Percentiles rank a stretch among this genome's conserved stretches.
Evolutionary conservation across 352 stramenopile genomes (phyloP).

Genomic region (Globisporangium radiosum): DNA sequence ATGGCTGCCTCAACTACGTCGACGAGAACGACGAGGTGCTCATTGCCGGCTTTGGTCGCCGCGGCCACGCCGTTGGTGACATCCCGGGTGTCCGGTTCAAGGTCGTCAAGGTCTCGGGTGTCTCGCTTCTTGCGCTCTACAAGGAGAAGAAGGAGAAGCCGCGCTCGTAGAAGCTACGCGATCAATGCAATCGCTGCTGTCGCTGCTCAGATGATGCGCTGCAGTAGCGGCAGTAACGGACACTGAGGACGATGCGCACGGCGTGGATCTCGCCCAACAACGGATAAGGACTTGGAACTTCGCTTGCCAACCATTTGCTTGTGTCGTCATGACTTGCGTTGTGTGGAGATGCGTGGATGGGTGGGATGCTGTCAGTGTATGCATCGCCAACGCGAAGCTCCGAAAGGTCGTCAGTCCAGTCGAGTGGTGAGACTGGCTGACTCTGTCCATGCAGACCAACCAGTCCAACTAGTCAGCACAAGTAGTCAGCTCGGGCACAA

Average conservation of each 20-base stretch:
- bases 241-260: background rate
- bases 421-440: too few relatives aligned
- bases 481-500: too few relatives aligned
- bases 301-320: constrained; percentile 7
- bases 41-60: constrained; percentile 99
- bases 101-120: constrained; percentile 99
- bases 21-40: constrained; percentile 99
- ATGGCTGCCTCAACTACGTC: constrained; percentile 99
- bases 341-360: too few relatives aligned
- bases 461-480: too few relatives aligned
- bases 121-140: constrained; percentile 99
- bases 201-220: too few relatives aligned
- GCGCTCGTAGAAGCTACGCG: constrained; percentile 87
- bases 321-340: too few relatives aligned
- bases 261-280: constrained; percentile 8
- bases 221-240: too few relatives aligned
- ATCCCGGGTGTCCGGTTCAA: constrained; percentile 99
- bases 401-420: too few relatives aligned
- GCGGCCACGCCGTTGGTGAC: constrained; percentile 99
- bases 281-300: constrained; percentile 19
- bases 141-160: constrained; percentile 99
- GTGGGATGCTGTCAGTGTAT: too few relatives aligned
- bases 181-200: background rate
- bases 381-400: too few relatives aligned
- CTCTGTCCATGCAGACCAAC: too few relatives aligned